These are phyloP conservation scores for Lactarius vividus DNA, from an alignment of 768 basidiomycete genomes.

Conservation along the genomic window DNA sequence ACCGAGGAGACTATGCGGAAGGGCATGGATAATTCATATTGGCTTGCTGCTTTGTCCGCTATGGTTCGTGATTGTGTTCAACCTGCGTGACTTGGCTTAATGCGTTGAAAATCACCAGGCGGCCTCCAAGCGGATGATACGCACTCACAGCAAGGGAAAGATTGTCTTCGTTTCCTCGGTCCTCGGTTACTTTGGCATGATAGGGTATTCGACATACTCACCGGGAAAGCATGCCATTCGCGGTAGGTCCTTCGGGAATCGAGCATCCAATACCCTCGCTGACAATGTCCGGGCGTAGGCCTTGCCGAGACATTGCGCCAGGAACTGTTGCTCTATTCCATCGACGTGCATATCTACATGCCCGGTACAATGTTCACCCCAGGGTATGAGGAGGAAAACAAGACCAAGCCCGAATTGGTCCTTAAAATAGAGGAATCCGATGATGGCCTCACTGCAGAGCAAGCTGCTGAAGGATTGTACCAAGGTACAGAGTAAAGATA, in stretches of 20 bases:
- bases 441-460: slow-evolving; percentile 58
- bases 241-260: slow-evolving; percentile 45
- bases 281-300: slow-evolving; percentile 41
- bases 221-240: slow-evolving; percentile 84
- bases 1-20: slow-evolving; percentile 52
- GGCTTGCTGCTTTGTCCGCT: slow-evolving; percentile 52
- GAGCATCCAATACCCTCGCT: not conserved
- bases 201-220: slow-evolving; percentile 78
- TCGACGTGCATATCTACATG: slow-evolving; percentile 77
- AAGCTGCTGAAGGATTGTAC: slow-evolving; percentile 57
- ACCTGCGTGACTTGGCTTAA: not conserved
- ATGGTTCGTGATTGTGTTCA: slow-evolving; percentile 38
- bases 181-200: slow-evolving; percentile 68
- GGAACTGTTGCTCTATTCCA: slow-evolving; percentile 75
- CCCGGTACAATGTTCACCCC: slow-evolving; percentile 79
- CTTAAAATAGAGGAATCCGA: slow-evolving; percentile 76
- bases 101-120: slow-evolving; percentile 43
- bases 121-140: slow-evolving; percentile 62
- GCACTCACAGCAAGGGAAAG: slow-evolving; percentile 56
- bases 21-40: slow-evolving; percentile 59
- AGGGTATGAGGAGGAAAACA: slow-evolving; percentile 73
- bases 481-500: slow-evolving; percentile 52
- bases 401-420: slow-evolving; percentile 71
- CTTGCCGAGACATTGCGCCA: slow-evolving; percentile 81
- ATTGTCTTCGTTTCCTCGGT: slow-evolving; percentile 76